Evolutionary conservation across 2,329 filamentous ascomycete genomes (phyloP).

Genomic region (Neurospora sp.): DNA sequence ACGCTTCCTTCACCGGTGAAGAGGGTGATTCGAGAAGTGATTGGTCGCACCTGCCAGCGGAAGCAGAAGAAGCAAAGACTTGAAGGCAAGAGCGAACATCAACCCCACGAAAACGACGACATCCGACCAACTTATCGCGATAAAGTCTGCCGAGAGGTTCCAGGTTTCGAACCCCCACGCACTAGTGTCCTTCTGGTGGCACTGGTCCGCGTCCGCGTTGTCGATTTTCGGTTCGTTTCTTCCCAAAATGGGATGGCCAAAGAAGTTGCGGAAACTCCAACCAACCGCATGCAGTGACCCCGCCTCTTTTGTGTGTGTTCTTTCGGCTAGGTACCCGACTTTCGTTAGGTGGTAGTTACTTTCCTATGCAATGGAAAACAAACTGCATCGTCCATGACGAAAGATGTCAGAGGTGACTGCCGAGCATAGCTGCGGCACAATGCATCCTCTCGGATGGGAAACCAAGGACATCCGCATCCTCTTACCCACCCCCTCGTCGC

Average conservation of each 20-base stretch:
- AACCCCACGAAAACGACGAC: not conserved
- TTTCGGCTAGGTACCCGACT: no score
- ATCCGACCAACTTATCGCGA: not conserved
- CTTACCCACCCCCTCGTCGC: not conserved
- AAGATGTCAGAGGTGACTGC: not conserved
- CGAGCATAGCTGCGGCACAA: not conserved
- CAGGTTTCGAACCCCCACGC: not conserved
- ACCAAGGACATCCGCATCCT: not conserved
- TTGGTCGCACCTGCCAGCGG: not conserved
- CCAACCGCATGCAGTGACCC: no score
- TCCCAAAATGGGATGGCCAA: not conserved
- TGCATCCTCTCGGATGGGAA: not conserved
- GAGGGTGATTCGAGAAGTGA: not conserved
- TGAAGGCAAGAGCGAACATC: not conserved
- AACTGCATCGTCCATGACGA: not conserved
- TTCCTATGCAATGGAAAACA: not conserved
- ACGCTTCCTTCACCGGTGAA: not conserved
- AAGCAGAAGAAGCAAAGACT: not conserved
- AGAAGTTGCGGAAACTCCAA: no score
- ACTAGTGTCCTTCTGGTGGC: not conserved
- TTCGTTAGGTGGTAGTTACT: not conserved
- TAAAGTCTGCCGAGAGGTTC: not conserved
- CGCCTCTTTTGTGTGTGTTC: no score
- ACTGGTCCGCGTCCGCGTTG: not conserved
- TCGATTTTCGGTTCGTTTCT: not conserved